Base-by-base conservation (phyloP, 345 rosid species). In the Kandelia obovata region DNA sequence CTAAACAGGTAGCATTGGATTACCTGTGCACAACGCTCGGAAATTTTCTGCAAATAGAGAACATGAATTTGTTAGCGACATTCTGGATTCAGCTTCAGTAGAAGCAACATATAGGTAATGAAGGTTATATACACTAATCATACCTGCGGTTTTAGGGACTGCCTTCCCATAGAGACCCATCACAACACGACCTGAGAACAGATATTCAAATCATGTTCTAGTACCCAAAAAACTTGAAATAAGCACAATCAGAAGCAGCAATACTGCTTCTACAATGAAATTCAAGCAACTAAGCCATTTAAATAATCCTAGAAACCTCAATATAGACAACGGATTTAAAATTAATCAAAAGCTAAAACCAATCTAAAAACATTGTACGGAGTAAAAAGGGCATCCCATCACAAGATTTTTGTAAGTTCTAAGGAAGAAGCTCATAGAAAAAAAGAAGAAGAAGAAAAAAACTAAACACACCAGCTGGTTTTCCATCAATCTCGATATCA, bases 21-120 rank as follows among this genome's bases (percentile, higher is more conserved):
- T 77, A 96, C 99, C 98, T 15, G 98, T 96, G 83, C 99, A 96
- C 13, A 96, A 71, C 53, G 99, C 98, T 66, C 99, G 84, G 92
- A 96, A 96, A 72, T 96, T 96, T 73, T 96, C 99, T 96, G 98
- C 84, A 85, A 73, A 51, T 8, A 55, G 21, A n/a, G 58, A 67
- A 55, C 21, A 72, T 49, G 28, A 69, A 57, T 39, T 27, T 19
- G 64, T 77, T 31, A 83, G 67, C 26, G 39, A 16, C 64, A 56
- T 28, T 35, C 53, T 47, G n/a, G 60, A 61, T 27, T 20, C 43
- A 62, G 57, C 49, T 27, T 52, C 13, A 39, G 59, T 9, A 7
- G n/a, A 66, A 53, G 6, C 43, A 31, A 58, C 34, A 55, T 19
- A 51, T 7, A 67, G 9, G 1, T 0, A 62, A 56, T 3, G 49